Evolutionary conservation across 495 filamentous ascomycete genomes (phyloP).

Genomic region (Hypoxylon intermedium): DNA sequence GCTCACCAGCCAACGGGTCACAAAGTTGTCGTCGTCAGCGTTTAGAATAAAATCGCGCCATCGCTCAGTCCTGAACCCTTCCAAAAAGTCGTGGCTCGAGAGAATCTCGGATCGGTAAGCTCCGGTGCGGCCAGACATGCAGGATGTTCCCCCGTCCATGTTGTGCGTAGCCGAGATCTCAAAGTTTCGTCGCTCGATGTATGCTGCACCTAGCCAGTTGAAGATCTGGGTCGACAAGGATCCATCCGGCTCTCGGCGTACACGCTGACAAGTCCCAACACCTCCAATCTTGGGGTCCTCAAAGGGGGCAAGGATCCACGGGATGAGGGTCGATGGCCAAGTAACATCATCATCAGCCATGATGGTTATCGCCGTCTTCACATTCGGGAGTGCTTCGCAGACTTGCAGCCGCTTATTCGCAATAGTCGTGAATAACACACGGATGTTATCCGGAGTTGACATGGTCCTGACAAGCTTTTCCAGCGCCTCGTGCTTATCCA

Average conservation of each 20-base stretch:
- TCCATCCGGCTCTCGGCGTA: conserved; percentile 44
- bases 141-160: conserved; percentile 63
- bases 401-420: conserved; percentile 60
- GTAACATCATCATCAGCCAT: conserved; percentile 64
- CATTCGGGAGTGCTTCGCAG: conserved; percentile 46
- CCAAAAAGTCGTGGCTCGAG: conserved; percentile 51
- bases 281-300: conserved; percentile 58
- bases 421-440: conserved; percentile 48
- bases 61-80: conserved; percentile 64
- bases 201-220: conserved; percentile 61
- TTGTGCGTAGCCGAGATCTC: conserved; percentile 61
- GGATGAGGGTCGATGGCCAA: conserved; percentile 58
- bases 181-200: conserved; percentile 65
- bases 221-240: conserved; percentile 48
- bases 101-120: conserved; percentile 58
- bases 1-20: conserved; percentile 67
- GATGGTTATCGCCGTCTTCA: conserved; percentile 55
- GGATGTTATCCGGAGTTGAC: conserved; percentile 45
- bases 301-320: conserved; percentile 58
- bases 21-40: conserved; percentile 74
- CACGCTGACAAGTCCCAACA: conserved; percentile 61
- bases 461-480: conserved; percentile 53
- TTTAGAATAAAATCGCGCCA: conserved; percentile 61
- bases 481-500: conserved; percentile 57
- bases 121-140: conserved; percentile 61